Evolutionary conservation across 441 rosid genomes (phyloP), one percentile per base, ranked within the genome.

Genomic region (Rhodomyrtus psidioides): DNA sequence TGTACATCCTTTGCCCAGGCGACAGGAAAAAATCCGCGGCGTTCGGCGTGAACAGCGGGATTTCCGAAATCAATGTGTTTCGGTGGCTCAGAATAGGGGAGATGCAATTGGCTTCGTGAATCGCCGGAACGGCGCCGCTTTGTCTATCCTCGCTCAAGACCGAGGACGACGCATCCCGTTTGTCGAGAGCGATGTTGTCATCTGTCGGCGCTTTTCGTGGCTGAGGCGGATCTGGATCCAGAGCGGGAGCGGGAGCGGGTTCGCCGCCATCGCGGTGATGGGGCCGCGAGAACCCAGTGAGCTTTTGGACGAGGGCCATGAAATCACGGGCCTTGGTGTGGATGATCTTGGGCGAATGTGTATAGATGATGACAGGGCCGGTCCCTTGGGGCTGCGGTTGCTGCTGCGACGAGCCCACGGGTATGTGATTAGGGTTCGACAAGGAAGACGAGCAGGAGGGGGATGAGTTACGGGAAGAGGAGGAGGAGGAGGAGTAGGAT

Each of bases 291-390:
- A 74, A 83, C 53, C 96, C 95, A 0, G 96, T 94, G 21, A 94
- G 95, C 84, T 87, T 89, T 62, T 94, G 96, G 86, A 94, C 95
- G 88, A 94, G 84, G n/a, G 93, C 91, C 96, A 93, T 94, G 90
- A 94, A 94, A 83, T 94, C 94, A 44, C 88, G 89, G 1, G 96
- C 91, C 15, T 91, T 91, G 39, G 94, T 92, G 89, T 94, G 94
- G 87, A 94, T 94, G 74, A 93, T 88, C 86, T 91, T 92, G 2
- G 96, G 95, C 7, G 95, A 92, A 62, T 88, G 85, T 12, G 90
- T 84, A 58, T 94, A 93, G 58, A 92, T 94, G 82, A 94, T 91
- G 7, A 92, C 88, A 2, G 95, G 79, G n/a, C n/a, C n/a, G 79
- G 49, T 23, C 39, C 79, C 79, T 42, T 34, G 79, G 1, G 79